Conservation (phyloP, 345 rosid genomes). For the Gossypium longicalyx region DNA sequence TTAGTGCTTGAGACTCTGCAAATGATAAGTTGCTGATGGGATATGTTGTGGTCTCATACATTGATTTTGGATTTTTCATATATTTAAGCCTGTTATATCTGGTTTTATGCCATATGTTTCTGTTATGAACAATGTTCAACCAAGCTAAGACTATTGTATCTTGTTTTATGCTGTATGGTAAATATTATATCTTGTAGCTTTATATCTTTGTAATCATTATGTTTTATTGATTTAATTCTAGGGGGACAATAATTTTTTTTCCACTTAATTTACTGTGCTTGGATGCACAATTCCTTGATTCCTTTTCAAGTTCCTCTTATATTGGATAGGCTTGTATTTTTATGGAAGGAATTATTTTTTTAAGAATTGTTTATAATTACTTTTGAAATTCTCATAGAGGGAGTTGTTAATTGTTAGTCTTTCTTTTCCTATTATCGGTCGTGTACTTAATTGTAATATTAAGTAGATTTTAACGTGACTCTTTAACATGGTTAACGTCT, state of each 20-base stretch:
- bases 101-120: not conserved
- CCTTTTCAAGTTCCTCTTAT: not conserved
- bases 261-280: not conserved
- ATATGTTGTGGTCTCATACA: not conserved
- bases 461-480: constrained; percentile 13
- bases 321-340: not conserved
- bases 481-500: constrained; percentile 17
- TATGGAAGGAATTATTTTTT: not conserved
- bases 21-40: not conserved
- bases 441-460: constrained; percentile 1
- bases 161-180: not conserved
- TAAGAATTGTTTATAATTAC: not conserved
- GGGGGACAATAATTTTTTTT: not conserved
- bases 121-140: not conserved
- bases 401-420: too few species aligned
- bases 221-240: not conserved
- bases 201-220: not conserved
- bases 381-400: not conserved
- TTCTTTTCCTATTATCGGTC: not conserved
- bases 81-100: not conserved
- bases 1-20: not conserved
- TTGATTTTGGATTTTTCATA: not conserved
- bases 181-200: not conserved
- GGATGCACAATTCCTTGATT: constrained; percentile 1
- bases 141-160: not conserved